Evolutionary conservation across 179 eudicot genomes (phyloP).

Genomic region (Silene vulgaris): DNA sequence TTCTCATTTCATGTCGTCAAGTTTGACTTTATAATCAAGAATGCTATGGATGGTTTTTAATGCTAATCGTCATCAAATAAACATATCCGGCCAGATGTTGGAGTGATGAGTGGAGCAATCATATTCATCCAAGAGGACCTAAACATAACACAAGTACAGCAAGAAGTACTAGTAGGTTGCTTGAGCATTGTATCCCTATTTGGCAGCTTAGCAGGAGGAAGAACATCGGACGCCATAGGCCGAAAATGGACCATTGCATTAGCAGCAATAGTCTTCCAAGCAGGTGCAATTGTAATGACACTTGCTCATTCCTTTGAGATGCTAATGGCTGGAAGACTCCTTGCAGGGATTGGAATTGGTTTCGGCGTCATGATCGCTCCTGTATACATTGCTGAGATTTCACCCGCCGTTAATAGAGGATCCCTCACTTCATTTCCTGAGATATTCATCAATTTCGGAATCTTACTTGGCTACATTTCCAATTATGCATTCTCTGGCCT

Average conservation of each 20-base stretch:
- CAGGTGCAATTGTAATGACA: slow-evolving; percentile 41
- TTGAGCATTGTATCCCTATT: slow-evolving; percentile 36
- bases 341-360: slow-evolving; percentile 46
- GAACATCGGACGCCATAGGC: slow-evolving; percentile 41
- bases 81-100: slow-evolving; percentile 11
- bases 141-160: slow-evolving; percentile 35
- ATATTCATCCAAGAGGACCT: slow-evolving; percentile 40
- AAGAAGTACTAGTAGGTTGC: slow-evolving; percentile 39
- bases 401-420: slow-evolving; percentile 39
- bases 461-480: slow-evolving; percentile 40
- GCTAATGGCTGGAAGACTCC: slow-evolving; percentile 39
- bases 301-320: slow-evolving; percentile 29
- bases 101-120: slow-evolving; percentile 51
- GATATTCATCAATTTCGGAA: slow-evolving; percentile 38
- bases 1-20: neutral
- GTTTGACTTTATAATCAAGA: neutral
- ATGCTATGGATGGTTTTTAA: too few relatives aligned
- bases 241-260: slow-evolving; percentile 41
- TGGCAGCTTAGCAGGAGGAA: slow-evolving; percentile 37
- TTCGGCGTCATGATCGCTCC: slow-evolving; percentile 37
- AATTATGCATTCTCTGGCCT: slow-evolving; percentile 40
- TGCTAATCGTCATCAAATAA: too few relatives aligned
- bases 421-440: slow-evolving; percentile 47
- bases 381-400: slow-evolving; percentile 43
- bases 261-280: slow-evolving; percentile 36